Percentiles rank a stretch among this genome's conserved stretches.
Evolutionary conservation across 805 yeast species (phyloP).

Genomic region (Brettanomyces custersianus): DNA sequence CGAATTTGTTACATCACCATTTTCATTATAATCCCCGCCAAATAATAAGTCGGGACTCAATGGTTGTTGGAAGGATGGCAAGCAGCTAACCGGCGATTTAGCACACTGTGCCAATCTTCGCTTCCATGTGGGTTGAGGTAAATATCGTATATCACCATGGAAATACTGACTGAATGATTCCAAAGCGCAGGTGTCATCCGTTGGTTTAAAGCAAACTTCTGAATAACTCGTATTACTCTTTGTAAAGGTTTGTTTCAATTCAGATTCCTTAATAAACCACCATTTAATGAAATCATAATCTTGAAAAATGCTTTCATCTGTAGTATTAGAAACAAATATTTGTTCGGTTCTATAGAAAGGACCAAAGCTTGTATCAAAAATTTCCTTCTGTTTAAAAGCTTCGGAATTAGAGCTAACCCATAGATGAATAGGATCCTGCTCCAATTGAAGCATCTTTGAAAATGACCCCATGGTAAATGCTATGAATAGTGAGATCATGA

Average conservation of each 20-base stretch:
- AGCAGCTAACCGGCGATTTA: slow-evolving; percentile 75
- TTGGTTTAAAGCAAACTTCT: slow-evolving; percentile 78
- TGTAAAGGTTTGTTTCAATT: slow-evolving; percentile 29
- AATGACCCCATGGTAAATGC: slow-evolving; percentile 44
- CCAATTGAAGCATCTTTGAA: slow-evolving; percentile 44
- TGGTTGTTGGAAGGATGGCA: slow-evolving; percentile 90
- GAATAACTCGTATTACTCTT: slow-evolving; percentile 29
- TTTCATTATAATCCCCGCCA: slow-evolving; percentile 40
- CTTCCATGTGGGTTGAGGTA: slow-evolving; percentile 49
- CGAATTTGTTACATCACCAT: slow-evolving; percentile 41
- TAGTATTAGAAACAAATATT: slow-evolving; percentile 58
- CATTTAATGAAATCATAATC: slow-evolving; percentile 65
- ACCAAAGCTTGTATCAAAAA: slow-evolving; percentile 76
- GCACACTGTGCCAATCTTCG: slow-evolving; percentile 50
- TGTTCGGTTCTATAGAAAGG: slow-evolving; percentile 90
- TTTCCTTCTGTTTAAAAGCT: slow-evolving; percentile 56
- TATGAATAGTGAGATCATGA: slow-evolving; percentile 33
- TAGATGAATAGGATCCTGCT: slow-evolving; percentile 69
- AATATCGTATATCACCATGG: slow-evolving; percentile 44
- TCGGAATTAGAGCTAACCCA: slow-evolving; percentile 84
- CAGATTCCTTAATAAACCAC: slow-evolving; percentile 80
- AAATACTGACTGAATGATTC: slow-evolving; percentile 89
- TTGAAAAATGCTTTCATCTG: slow-evolving; percentile 44
- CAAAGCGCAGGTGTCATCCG: slow-evolving; percentile 69
- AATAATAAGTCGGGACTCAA: slow-evolving; percentile 63